A percentile compares a stretch with the other conserved stretches of the same genome.
Evolutionary conservation across 768 basidiomycete genomes (phyloP).

Genomic region (Rhodotorula graminis): DNA sequence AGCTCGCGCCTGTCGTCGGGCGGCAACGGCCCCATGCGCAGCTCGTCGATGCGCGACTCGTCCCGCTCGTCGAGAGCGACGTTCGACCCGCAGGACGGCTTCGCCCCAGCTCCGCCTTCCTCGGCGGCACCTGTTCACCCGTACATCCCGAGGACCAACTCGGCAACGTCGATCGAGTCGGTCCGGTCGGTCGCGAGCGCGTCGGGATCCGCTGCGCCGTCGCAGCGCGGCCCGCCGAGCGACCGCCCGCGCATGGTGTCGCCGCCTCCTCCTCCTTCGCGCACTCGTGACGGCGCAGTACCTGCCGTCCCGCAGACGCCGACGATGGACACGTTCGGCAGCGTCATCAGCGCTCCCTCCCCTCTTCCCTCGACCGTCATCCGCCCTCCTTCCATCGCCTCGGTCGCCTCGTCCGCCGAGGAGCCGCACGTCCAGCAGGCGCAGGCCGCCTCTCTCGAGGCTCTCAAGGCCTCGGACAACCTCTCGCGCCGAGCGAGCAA

Average conservation of each 20-base stretch:
- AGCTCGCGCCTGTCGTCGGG: background rate
- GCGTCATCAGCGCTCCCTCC: background rate
- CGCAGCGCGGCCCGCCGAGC: background rate
- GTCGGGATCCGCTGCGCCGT: background rate
- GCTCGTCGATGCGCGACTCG: constrained; percentile 10
- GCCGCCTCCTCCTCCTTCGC: constrained; percentile 21
- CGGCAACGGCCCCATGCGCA: background rate
- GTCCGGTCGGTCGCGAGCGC: background rate
- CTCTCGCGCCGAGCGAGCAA: constrained; percentile 90
- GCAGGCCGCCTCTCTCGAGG: constrained; percentile 62
- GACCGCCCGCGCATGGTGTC: background rate
- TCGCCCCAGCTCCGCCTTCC: background rate
- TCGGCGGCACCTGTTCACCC: background rate
- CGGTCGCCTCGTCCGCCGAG: background rate
- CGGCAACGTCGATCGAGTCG: constrained; percentile 12
- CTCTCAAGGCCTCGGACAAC: constrained; percentile 76
- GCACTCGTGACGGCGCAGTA: background rate
- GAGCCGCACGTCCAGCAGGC: background rate
- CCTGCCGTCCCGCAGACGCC: constrained; percentile 13
- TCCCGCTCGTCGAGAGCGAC: constrained; percentile 9
- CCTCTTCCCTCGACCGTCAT: constrained; percentile 5
- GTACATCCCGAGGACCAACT: constrained; percentile 1
- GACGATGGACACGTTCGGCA: constrained; percentile 14
- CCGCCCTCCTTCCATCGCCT: constrained; percentile 16
- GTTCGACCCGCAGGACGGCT: constrained; percentile 1